Base-by-base conservation (phyloP, 164 flowering plant genomes). In the Magnolia sinica region DNA sequence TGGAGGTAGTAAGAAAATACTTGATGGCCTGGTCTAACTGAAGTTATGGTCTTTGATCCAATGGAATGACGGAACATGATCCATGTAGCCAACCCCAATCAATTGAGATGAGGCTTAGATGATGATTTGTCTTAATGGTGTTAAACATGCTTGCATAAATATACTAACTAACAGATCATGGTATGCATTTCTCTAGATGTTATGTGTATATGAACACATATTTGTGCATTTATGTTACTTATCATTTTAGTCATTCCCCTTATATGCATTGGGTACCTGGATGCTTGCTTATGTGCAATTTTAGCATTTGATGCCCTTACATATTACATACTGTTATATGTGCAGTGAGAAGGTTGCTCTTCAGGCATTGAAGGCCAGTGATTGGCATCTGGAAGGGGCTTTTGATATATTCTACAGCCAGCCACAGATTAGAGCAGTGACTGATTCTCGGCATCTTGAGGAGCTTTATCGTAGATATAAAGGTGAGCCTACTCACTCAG, bases 301-400 rank as follows among this genome's bases (percentile, higher is more conserved):
- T 55, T 55, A 16, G 61, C 61, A 55, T 11, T 11, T 55, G 13
- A 16, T 10, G 18, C 13, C 61, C 61, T 55, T 55, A 49, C 31
- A 23, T 74, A 64, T 45, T 23, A 13, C 19, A 22, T 20, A 75
- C 23, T 50, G 24, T 68, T 61, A 58, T 61, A 72, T 29, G 16
- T 86, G 85, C 89, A 95, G 98, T 84, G 98, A 95, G 70, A 93
- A 93, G 76, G 83, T 77, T 81, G 94, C 98, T 24, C 85, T 88
- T 69, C 94, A 91, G 79, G 87, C 92, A 71, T 80, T 95, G 72
- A 95, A 95, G 83, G 83, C 90, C 31, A 89, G 97, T 83, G 98
- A 92, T 72, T 95, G 98, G 98, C 91, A 93, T 81, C 92, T 95
- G 77, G 98, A 95, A 85, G 91, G 91, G 69, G 98, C 98, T 49